Percentiles rank a stretch among this genome's conserved stretches.
Evolutionary conservation across 2,329 filamentous ascomycete species (phyloP).

Genomic region (Xylariaceae sp.): DNA sequence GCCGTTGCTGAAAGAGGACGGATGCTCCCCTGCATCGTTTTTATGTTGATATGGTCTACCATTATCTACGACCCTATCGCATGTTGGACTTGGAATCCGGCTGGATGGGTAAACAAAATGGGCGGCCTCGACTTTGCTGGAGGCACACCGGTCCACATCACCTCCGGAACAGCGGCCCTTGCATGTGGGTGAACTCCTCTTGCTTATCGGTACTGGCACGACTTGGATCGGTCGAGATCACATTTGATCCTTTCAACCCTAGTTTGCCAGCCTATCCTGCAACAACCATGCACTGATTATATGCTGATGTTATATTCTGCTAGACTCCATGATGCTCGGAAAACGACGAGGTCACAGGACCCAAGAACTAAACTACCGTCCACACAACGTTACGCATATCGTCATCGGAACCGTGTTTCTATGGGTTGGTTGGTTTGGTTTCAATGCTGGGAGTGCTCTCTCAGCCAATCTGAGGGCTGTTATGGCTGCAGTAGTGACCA

Average conservation of each 20-base stretch:
- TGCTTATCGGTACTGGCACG: not conserved
- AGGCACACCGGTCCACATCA: conserved; percentile 84
- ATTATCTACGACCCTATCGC: conserved; percentile 88
- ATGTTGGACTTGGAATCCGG: conserved; percentile 89
- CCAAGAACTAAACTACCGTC: conserved; percentile 83
- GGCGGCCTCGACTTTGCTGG: conserved; percentile 85
- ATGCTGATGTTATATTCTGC: conserved; percentile 11
- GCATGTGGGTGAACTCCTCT: conserved; percentile 47
- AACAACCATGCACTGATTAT: not conserved
- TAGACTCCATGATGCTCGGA: conserved; percentile 79
- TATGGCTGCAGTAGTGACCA: conserved; percentile 82
- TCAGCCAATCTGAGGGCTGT: conserved; percentile 77
- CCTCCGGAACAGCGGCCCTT: conserved; percentile 75
- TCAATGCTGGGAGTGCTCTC: conserved; percentile 82
- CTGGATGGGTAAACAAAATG: conserved; percentile 73
- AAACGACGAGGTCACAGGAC: conserved; percentile 81
- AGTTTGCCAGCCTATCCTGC: not conserved
- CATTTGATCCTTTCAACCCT: not conserved
- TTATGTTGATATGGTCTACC: conserved; percentile 91
- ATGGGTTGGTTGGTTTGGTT: conserved; percentile 94
- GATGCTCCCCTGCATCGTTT: conserved; percentile 82
- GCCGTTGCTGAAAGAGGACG: conserved; percentile 82
- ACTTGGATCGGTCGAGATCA: not conserved
- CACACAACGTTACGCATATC: conserved; percentile 89
- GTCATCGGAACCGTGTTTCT: conserved; percentile 90